Percentiles rank a stretch among this genome's conserved stretches.
Evolutionary conservation across 768 basidiomycete species (phyloP).

Genomic region (Boletus eberwhitei): DNA sequence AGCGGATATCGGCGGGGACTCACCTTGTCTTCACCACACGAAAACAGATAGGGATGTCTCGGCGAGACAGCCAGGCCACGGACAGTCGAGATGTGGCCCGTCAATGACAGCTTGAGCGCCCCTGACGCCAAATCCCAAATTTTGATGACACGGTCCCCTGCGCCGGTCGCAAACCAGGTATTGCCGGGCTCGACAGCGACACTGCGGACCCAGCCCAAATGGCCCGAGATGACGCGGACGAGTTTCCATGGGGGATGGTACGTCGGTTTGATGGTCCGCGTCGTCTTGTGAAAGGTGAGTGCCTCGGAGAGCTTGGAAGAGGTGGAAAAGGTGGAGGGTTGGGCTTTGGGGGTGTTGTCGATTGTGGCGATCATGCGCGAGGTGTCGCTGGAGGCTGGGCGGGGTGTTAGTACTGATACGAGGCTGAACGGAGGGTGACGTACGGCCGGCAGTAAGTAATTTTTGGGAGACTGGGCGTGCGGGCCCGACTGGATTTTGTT

Average conservation of each 20-base stretch:
- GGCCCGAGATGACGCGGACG: slow-evolving; percentile 93
- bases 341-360: slow-evolving; percentile 65
- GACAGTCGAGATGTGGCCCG: slow-evolving; percentile 97
- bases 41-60: slow-evolving; percentile 95
- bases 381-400: slow-evolving; percentile 41
- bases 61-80: slow-evolving; percentile 90
- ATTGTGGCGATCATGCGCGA: slow-evolving; percentile 69
- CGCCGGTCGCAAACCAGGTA: slow-evolving; percentile 97
- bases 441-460: slow-evolving; percentile 71
- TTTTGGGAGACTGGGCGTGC: slow-evolving; percentile 59
- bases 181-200: slow-evolving; percentile 98
- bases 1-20: slow-evolving; percentile 10
- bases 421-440: slow-evolving; percentile 20
- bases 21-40: slow-evolving; percentile 97
- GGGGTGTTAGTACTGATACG: slow-evolving; percentile 10
- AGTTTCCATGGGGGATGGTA: slow-evolving; percentile 98
- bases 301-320: slow-evolving; percentile 77
- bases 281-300: slow-evolving; percentile 88
- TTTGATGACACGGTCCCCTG: slow-evolving; percentile 97
- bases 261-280: slow-evolving; percentile 89
- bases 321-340: slow-evolving; percentile 69
- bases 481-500: slow-evolving; percentile 81
- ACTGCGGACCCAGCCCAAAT: slow-evolving; percentile 96
- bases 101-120: slow-evolving; percentile 94
- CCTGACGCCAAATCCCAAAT: slow-evolving; percentile 98